Percentiles rank a stretch among this genome's conserved stretches.
These are phyloP conservation scores for Apiotrichum gamsii DNA, from an alignment of 1,284 basidiomycete species.

Conservation along the genomic window DNA sequence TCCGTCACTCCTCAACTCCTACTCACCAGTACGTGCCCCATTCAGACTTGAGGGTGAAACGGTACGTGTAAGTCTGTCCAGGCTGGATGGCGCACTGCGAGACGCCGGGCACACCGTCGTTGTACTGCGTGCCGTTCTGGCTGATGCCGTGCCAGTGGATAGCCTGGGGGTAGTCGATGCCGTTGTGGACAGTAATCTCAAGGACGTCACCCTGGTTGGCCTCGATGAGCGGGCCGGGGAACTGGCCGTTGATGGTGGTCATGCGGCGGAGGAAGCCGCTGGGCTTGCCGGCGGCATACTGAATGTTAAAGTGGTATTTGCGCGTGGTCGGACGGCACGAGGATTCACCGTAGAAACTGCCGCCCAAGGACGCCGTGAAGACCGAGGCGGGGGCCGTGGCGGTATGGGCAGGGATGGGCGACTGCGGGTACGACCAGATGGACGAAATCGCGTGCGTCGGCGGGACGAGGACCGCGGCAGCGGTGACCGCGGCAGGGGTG, in stretches of 20 bases:
- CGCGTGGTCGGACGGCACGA: background rate
- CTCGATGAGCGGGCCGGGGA: conserved; percentile 31
- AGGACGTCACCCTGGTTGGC: conserved; percentile 32
- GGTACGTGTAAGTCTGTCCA: conserved; percentile 51
- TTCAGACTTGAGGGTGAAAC: conserved; percentile 24
- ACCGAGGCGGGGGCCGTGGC: background rate
- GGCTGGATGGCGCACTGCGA: conserved; percentile 53
- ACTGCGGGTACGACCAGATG: conserved; percentile 9
- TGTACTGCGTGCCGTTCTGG: conserved; percentile 24
- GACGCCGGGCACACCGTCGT: conserved; percentile 35
- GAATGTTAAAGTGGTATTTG: conserved; percentile 5
- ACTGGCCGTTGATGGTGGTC: conserved; percentile 10
- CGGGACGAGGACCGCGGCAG: too few relatives aligned
- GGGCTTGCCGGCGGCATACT: conserved; percentile 3
- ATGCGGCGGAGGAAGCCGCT: conserved; percentile 7
- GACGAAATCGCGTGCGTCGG: too few relatives aligned
- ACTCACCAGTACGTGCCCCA: conserved; percentile 36
- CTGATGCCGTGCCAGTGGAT: conserved; percentile 37
- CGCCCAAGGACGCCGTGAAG: conserved; percentile 2
- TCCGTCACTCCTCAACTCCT: too few relatives aligned
- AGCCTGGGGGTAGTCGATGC: conserved; percentile 19
- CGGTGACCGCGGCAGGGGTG: too few relatives aligned
- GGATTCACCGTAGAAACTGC: background rate
- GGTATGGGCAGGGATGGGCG: conserved; percentile 3
- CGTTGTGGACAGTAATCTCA: conserved; percentile 25